Evolutionary conservation across 148 eudicot genomes (phyloP), one percentile per base, ranked within the genome.

Genomic region (Rhododendron mucronatum): DNA sequence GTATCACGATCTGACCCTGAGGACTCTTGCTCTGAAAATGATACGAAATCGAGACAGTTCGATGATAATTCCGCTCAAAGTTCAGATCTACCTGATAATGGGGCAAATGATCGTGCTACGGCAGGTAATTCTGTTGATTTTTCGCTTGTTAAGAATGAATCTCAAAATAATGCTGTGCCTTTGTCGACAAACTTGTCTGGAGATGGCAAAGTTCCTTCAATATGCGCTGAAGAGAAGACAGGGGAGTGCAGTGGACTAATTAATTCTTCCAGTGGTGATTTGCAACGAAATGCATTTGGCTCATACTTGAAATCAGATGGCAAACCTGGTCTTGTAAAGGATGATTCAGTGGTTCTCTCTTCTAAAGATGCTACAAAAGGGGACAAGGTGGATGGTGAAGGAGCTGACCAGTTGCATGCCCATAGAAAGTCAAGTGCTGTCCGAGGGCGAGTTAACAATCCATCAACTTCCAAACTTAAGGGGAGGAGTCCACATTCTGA

Each of bases 1-100:
- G 89, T 79, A 33, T 93, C 99, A 30, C 94, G 93, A 41, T 81
- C 87, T 1, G 86, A 78, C 83, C 93, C 98, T 84, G 91, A 89
- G 47, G 90, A 89, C 65, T 77, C 85, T 16, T 89, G 88, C 74
- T 81, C 83, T 61, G 90, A 87, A 12, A 89, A 88, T 83, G 91
- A 82, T 84, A 78, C 63, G 50, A 85, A 83, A 53, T 83, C 84
- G 39, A 85, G 84, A 82, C 76, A 39, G 35, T 53, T 23, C 41
- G 86, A 81, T 86, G 87, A 86, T 21, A 87, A 88, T 88, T 28
- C 84, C 33, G 92, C 65, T 84, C 76, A 71, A 33, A 71, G 76
- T 71, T 33, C 18, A 35, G 41, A 33, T 33, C 7, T 71, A 71
- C 76, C 41, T 30, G 48, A 48, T 86, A 81, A 51, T 80, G 65